These are phyloP conservation scores for Centrapalus pauciflorus DNA, from an alignment of 129 eudicot genomes.

Conservation along the genomic window DNA sequence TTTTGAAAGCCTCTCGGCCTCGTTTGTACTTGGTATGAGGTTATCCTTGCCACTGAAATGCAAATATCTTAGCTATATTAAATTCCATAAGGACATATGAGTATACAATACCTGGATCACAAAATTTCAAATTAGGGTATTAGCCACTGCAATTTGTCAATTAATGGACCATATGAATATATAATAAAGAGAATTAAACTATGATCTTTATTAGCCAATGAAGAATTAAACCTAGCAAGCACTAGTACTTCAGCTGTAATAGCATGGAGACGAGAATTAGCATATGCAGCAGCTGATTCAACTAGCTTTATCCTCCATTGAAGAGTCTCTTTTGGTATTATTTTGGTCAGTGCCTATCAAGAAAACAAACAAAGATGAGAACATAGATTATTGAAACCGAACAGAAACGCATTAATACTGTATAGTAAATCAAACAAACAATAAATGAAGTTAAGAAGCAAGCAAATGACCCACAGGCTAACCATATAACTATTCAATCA, in stretches of 20 bases:
- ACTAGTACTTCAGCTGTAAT: conserved; percentile 49
- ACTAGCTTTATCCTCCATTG: conserved; percentile 56
- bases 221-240: conserved; percentile 46
- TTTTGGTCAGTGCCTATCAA: background rate
- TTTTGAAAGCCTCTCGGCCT: conserved; percentile 63
- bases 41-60: conserved; percentile 73
- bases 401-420: background rate
- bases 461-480: background rate
- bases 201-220: conserved; percentile 1
- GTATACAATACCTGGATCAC: background rate
- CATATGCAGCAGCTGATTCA: conserved; percentile 49
- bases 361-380: no score
- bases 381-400: no score
- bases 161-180: background rate
- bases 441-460: background rate
- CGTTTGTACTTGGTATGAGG: conserved; percentile 62
- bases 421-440: background rate
- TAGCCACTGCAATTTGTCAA: background rate
- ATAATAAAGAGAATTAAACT: background rate
- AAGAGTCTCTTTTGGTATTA: conserved; percentile 33
- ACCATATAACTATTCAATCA: no score
- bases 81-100: background rate
- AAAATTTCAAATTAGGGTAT: background rate
- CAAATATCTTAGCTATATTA: conserved; percentile 7
- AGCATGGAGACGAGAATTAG: conserved; percentile 62